Base-by-base conservation (phyloP, 2,329 filamentous ascomycete species). In the Neophaeococcomyces mojaviensis region DNA sequence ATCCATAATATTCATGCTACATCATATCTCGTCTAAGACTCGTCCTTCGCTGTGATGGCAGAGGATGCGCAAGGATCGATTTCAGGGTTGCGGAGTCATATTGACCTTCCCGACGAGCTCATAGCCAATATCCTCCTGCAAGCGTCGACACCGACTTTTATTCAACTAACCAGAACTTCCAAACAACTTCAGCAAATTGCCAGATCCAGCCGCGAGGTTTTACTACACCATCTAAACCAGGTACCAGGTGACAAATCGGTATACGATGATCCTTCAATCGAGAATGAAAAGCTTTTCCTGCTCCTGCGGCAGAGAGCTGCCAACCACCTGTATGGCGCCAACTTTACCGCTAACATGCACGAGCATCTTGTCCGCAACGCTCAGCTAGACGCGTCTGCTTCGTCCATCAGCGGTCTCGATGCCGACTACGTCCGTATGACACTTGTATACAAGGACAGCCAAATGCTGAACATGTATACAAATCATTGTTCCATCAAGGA, bases 31-130 rank as follows among this genome's bases (percentile, higher is more conserved):
- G 24, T 28, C 5, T 13, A 38, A 9, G 13, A 40, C 18, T 22
- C 13, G 10, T 4, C 10, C 12, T 22, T 26, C 26, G 16, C 12
- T 13, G 26, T 33, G 19, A 44, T 44, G 41, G 41, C 31, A n/a
- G 13, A 19, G 2, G 20, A 22, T 30, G 24, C 20, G 16, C 41
- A 44, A 15, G 20, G 15, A 13, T 9, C 28, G 9, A 9, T 12
- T 20, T 8, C 33, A 8, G 12, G 32, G 7, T 13, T 16, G 20
- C 15, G 37, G 9, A 36, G 16, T 19, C 22, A 9, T 24, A 18
- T 64, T 12, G 40, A 59, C 28, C 57, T 70, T n/a, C 67, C 67
- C 6, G 48, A 57, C 19, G 66, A 69, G 54, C 53, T 70, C 28
- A 58, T 70, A 19, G 62, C 65, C 48, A 59, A 63, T 28, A 52